Percentiles rank a stretch among this genome's conserved stretches.
phyloP scores from a whole-genome alignment of 345 rosid genomes.

The Dipteronia sinensis region DNA sequence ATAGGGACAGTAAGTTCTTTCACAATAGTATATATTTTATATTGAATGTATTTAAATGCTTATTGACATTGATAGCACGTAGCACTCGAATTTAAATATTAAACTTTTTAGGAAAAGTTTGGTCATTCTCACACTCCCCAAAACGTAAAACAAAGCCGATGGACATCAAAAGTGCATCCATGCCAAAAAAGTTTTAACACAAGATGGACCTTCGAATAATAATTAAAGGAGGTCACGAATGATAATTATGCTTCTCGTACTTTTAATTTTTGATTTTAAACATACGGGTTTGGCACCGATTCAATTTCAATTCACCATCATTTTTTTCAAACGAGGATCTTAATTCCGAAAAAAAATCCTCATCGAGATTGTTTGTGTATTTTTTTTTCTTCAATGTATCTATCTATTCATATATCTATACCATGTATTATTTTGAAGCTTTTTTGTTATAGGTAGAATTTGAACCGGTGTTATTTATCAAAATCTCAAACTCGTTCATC shows the following conservation, averaged over 20 bases:
- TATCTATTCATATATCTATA: too few species aligned
- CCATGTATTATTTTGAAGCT: too few species aligned
- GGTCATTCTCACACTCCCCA: neutral
- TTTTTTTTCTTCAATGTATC: too few species aligned
- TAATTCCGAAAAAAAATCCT: too few species aligned
- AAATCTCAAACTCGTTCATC: too few species aligned
- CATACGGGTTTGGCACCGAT: neutral
- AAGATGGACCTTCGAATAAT: slow-evolving; percentile 10
- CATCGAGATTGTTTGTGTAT: too few species aligned
- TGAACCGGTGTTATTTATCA: too few species aligned
- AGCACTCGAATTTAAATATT: neutral
- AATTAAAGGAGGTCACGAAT: slow-evolving; percentile 13
- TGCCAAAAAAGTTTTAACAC: slow-evolving; percentile 22
- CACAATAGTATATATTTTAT: too few species aligned
- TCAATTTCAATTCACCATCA: too few species aligned
- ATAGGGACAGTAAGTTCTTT: too few species aligned
- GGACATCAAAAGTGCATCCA: neutral
- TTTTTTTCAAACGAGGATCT: too few species aligned
- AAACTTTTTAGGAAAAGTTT: neutral
- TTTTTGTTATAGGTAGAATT: too few species aligned
- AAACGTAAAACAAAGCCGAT: neutral
- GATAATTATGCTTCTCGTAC: slow-evolving; percentile 7
- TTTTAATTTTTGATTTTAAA: neutral
- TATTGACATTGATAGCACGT: neutral
- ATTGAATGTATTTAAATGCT: neutral